These are phyloP conservation scores for Hirsutella rhossiliensis DNA, from an alignment of 2,329 filamentous ascomycete genomes.

Conservation along the genomic window DNA sequence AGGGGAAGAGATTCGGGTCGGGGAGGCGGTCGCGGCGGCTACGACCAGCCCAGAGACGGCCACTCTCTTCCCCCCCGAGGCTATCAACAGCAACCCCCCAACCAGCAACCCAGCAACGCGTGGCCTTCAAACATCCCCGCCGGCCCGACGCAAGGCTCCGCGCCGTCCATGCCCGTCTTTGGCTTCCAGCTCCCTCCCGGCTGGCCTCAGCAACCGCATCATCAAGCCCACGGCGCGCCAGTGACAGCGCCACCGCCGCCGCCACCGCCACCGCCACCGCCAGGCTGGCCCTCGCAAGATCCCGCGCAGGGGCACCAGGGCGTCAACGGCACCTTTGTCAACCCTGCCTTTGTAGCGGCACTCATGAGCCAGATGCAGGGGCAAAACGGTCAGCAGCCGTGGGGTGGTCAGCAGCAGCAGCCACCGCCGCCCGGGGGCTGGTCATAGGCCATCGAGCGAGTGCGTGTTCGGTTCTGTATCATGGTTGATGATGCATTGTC, in stretches of 20 bases:
- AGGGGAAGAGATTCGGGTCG: slow-evolving; percentile 29
- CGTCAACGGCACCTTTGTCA: slow-evolving; percentile 34
- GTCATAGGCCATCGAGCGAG: neutral
- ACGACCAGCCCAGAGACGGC: slow-evolving; percentile 21
- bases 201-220: slow-evolving; percentile 24
- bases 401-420: slow-evolving; percentile 12
- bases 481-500: neutral
- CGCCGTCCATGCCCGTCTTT: slow-evolving; percentile 19
- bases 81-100: slow-evolving; percentile 11
- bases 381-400: slow-evolving; percentile 17
- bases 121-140: slow-evolving; percentile 5
- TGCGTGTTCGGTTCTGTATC: neutral
- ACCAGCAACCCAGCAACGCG: slow-evolving; percentile 7
- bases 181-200: slow-evolving; percentile 29
- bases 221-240: slow-evolving; percentile 14
- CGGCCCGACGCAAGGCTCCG: slow-evolving; percentile 5
- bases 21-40: slow-evolving; percentile 23
- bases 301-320: slow-evolving; percentile 18
- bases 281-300: slow-evolving; percentile 18
- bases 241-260: slow-evolving; percentile 20
- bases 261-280: slow-evolving; percentile 29
- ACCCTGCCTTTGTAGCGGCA: slow-evolving; percentile 44
- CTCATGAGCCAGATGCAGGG: slow-evolving; percentile 32
- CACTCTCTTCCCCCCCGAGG: slow-evolving; percentile 27
- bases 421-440: neutral